A percentile compares a stretch with the other conserved stretches of the same genome.
phyloP scores from a whole-genome alignment of 371 early-diverging fungal species.

The Mucor lusitanicus region DNA sequence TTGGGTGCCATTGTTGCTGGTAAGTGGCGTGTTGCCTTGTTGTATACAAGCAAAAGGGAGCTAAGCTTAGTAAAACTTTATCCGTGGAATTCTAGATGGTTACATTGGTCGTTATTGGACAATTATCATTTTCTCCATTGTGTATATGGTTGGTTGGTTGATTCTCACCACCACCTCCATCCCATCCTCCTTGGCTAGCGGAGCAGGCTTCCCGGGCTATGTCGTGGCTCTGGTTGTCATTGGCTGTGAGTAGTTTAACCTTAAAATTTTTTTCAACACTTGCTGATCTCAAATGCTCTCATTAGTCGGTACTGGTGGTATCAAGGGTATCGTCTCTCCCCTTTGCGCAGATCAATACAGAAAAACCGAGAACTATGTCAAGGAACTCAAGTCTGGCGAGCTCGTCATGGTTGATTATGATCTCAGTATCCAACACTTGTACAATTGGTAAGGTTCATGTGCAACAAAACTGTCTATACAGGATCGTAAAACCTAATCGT shows the following conservation, averaged over 20 bases:
- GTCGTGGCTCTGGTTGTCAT: conserved; percentile 56
- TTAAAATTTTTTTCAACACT: background rate
- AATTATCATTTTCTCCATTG: conserved; percentile 63
- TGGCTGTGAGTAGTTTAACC: conserved; percentile 27
- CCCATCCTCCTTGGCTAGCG: conserved; percentile 43
- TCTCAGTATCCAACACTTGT: conserved; percentile 61
- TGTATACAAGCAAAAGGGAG: no score
- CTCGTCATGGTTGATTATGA: conserved; percentile 62
- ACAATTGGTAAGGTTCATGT: conserved; percentile 49
- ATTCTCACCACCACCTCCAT: conserved; percentile 65
- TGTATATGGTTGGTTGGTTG: conserved; percentile 68
- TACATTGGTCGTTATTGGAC: conserved; percentile 81
- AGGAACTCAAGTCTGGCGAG: conserved; percentile 48
- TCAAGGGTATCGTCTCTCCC: conserved; percentile 65
- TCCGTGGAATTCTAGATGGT: background rate
- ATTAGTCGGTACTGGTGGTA: conserved; percentile 88
- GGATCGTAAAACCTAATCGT: background rate
- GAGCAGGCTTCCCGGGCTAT: conserved; percentile 65
- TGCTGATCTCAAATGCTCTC: background rate
- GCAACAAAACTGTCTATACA: background rate
- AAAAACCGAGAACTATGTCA: conserved; percentile 48
- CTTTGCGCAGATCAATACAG: conserved; percentile 46
- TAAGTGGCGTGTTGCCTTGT: conserved; percentile 24
- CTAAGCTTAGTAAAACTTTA: background rate
- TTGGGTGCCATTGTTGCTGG: conserved; percentile 82